Percentiles rank a stretch among this genome's conserved stretches.
phyloP scores from a whole-genome alignment of 331 rosid genomes.

The Malus hybrid region DNA sequence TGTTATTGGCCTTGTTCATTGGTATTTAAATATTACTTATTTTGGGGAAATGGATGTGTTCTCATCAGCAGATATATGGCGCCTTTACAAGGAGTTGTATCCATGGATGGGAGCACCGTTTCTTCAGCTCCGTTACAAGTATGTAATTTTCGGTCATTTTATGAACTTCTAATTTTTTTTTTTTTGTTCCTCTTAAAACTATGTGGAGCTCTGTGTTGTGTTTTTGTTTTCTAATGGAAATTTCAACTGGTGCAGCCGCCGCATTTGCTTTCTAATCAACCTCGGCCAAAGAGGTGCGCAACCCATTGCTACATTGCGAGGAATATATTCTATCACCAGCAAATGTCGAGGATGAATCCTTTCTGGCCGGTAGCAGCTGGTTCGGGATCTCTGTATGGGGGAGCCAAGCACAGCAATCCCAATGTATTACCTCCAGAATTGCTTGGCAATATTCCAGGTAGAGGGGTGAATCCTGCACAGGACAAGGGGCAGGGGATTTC shows the following conservation, averaged over 20 bases:
- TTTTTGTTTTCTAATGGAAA: background rate
- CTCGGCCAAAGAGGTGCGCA: conserved; percentile 84
- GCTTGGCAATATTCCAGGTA: conserved; percentile 40
- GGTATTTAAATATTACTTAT: background rate
- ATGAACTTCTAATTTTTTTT: background rate
- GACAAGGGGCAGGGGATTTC: conserved; percentile 67
- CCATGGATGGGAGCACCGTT: conserved; percentile 75
- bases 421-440: conserved; percentile 52
- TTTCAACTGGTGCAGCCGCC: conserved; percentile 51
- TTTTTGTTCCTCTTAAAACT: background rate
- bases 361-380: conserved; percentile 94
- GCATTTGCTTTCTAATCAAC: conserved; percentile 60
- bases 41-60: conserved; percentile 29
- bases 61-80: conserved; percentile 76
- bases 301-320: conserved; percentile 88
- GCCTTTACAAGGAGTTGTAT: conserved; percentile 86
- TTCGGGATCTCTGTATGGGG: conserved; percentile 74
- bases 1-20: conserved; percentile 1
- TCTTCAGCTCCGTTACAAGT: conserved; percentile 78
- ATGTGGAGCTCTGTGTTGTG: background rate
- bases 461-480: conserved; percentile 42
- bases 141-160: background rate
- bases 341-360: conserved; percentile 71
- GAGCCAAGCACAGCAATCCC: conserved; percentile 56
- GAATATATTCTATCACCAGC: conserved; percentile 66